A percentile compares a stretch with the other conserved stretches of the same genome.
These are phyloP conservation scores for Mucor ambiguus DNA, from an alignment of 371 early-diverging fungal genomes.

Conservation along the genomic window DNA sequence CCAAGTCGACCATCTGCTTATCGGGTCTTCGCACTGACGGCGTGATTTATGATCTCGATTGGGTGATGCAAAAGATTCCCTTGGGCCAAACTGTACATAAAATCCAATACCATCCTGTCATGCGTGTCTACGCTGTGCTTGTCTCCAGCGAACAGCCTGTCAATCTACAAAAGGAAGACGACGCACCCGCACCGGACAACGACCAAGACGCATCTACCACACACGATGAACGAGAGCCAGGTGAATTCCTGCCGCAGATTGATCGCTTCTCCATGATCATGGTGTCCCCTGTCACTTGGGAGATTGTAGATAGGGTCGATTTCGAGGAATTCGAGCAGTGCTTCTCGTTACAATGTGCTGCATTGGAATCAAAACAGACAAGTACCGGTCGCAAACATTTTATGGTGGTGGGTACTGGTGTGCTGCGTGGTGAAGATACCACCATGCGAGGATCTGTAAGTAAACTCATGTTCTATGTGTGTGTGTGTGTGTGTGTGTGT, in stretches of 20 bases:
- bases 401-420: slow-evolving; percentile 91
- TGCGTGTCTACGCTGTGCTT: slow-evolving; percentile 79
- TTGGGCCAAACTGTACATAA: slow-evolving; percentile 76
- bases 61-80: slow-evolving; percentile 85
- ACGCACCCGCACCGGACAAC: slow-evolving; percentile 31
- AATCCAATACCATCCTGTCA: slow-evolving; percentile 80
- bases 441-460: slow-evolving; percentile 86
- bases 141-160: slow-evolving; percentile 71
- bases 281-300: slow-evolving; percentile 95
- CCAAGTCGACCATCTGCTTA: slow-evolving; percentile 67
- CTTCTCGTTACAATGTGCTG: slow-evolving; percentile 75
- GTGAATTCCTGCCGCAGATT: slow-evolving; percentile 66
- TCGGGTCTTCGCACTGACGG: slow-evolving; percentile 71
- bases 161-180: slow-evolving; percentile 69
- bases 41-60: slow-evolving; percentile 79
- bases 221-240: slow-evolving; percentile 37
- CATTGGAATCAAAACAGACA: slow-evolving; percentile 88
- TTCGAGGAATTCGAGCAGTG: slow-evolving; percentile 91
- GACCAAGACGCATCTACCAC: slow-evolving; percentile 32
- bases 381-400: slow-evolving; percentile 85
- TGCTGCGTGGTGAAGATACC: slow-evolving; percentile 92
- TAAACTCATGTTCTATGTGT: not conserved
- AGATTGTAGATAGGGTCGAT: slow-evolving; percentile 82
- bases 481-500: no score
- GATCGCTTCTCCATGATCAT: slow-evolving; percentile 78